Evolutionary conservation across 176 grass and related monocot species (phyloP).

Genomic region (Metroxylon sagu): DNA sequence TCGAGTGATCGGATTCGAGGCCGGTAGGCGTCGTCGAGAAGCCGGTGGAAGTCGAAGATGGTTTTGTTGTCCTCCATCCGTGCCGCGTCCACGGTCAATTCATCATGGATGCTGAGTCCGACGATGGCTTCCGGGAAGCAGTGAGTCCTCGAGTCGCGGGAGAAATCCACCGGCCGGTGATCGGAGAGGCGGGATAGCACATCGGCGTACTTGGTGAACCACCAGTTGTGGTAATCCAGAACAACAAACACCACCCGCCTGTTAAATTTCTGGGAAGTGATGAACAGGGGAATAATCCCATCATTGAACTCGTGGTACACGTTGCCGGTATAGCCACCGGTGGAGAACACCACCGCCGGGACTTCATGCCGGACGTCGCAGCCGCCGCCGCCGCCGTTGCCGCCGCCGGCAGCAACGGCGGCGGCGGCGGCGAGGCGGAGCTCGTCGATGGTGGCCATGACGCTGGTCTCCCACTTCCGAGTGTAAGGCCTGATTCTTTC

Average conservation of each 20-base stretch:
- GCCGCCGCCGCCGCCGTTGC: not conserved
- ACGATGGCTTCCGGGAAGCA: conserved; percentile 67
- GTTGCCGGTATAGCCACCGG: conserved; percentile 80
- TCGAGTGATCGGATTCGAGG: no score
- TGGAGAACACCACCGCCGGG: conserved; percentile 69
- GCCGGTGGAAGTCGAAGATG: no score
- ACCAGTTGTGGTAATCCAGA: conserved; percentile 80
- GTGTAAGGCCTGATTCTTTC: conserved; percentile 47
- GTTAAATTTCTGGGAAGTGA: conserved; percentile 47
- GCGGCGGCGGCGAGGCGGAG: conserved; percentile 33
- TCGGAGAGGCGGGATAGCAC: conserved; percentile 47
- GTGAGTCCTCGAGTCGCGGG: conserved; percentile 47
- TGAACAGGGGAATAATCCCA: conserved; percentile 72
- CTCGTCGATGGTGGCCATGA: conserved; percentile 82
- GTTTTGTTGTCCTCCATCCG: conserved; percentile 20
- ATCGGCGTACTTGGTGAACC: conserved; percentile 53
- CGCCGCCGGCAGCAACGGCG: not conserved
- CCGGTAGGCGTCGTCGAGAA: no score
- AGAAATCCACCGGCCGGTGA: conserved; percentile 44
- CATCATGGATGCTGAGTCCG: conserved; percentile 65
- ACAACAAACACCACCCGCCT: conserved; percentile 58
- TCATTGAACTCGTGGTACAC: conserved; percentile 96
- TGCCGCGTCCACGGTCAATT: conserved; percentile 48
- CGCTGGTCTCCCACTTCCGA: conserved; percentile 67
- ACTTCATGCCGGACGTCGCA: conserved; percentile 49